phyloP scores from a whole-genome alignment of 192 early-diverging fungal species.

The Dimargaris verticillata region DNA sequence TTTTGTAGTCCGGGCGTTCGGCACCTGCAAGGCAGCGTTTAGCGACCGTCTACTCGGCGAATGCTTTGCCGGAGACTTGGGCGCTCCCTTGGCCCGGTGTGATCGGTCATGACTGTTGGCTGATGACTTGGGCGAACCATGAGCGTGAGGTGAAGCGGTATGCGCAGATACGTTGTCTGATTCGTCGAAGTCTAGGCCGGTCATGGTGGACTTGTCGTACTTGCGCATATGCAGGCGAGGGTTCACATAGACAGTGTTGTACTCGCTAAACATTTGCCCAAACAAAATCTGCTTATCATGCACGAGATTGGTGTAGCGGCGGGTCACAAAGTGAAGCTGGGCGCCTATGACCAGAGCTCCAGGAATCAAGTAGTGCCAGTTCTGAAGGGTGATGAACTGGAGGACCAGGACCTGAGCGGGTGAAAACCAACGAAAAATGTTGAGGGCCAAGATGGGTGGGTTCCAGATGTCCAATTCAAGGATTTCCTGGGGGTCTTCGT shows the following conservation, averaged over 20 bases:
- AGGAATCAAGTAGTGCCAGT: slow-evolving; percentile 39
- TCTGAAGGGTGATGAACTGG: slow-evolving; percentile 28
- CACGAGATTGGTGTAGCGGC: slow-evolving; percentile 20
- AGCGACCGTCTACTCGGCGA: too few species aligned
- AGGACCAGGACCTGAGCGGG: slow-evolving; percentile 40
- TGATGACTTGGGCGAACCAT: background rate
- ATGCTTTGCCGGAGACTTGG: too few species aligned
- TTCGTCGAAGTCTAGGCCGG: too few species aligned
- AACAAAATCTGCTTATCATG: slow-evolving; percentile 45
- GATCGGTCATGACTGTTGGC: background rate
- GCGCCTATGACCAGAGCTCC: slow-evolving; percentile 27
- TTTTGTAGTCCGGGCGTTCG: too few species aligned
- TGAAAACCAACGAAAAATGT: slow-evolving; percentile 41
- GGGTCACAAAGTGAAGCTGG: slow-evolving; percentile 29
- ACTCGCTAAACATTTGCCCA: slow-evolving; percentile 38
- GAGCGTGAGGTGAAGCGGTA: too few species aligned
- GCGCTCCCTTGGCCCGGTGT: background rate
- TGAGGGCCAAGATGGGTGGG: slow-evolving; percentile 24
- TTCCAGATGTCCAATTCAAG: slow-evolving; percentile 32
- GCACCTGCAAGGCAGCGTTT: too few species aligned
- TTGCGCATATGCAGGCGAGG: slow-evolving; percentile 41
- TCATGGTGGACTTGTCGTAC: slow-evolving; percentile 15
- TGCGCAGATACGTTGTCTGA: too few species aligned
- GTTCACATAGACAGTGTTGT: slow-evolving; percentile 43
- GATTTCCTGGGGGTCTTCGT: slow-evolving; percentile 11